Evolutionary conservation across 2,329 filamentous ascomycete species (phyloP), one percentile per base, ranked within the genome.

Genomic region (Nannizziopsis barbatae): DNA sequence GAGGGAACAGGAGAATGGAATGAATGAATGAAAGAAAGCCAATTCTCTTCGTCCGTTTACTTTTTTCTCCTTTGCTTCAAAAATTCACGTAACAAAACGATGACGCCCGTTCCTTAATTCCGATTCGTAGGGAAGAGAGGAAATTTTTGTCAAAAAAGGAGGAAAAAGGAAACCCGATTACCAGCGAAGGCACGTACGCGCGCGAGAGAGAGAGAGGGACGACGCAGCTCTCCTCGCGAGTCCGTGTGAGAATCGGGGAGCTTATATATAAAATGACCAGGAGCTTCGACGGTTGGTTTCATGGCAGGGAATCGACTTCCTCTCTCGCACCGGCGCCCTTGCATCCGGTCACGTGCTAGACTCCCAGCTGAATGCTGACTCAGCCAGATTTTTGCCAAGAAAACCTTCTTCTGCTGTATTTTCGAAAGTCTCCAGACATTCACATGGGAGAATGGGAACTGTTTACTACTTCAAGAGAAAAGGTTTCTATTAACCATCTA

Each of bases 251-350:
- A 14, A 18, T 7, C 17, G 17, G 35, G 10, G n/a, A 38, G 35
- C 35, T 14, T 27, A 27, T 27, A 27, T 27, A 38, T 38, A 6
- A 38, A 38, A 38, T 7, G 35, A 14, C 7, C 35, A 14, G n/a
- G n/a, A 38, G n/a, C 2, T 7, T 38, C 5, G 35, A 37, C 15
- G 7, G 22, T 4, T 20, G 11, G 40, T 42, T 42, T 32, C 41
- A 27, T 11, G 18, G 14, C 27, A 27, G 41, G 41, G 41, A 43
- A 33, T 22, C 41, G 33, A 9, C 41, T 42, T 42, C 40, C 40
- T 30, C 40, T 31, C 10, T 42, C 4, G 10, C 17, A 5, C 5
- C 22, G 5, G n/a, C 33, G 33, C 22, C 22, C 22, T 27, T 27
- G 22, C 22, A 27, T 27, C 22, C 33, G 33, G 22, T 31, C 40